Conservation (phyloP, 176 grass and related monocot genomes). For the Bromus sterilis region DNA sequence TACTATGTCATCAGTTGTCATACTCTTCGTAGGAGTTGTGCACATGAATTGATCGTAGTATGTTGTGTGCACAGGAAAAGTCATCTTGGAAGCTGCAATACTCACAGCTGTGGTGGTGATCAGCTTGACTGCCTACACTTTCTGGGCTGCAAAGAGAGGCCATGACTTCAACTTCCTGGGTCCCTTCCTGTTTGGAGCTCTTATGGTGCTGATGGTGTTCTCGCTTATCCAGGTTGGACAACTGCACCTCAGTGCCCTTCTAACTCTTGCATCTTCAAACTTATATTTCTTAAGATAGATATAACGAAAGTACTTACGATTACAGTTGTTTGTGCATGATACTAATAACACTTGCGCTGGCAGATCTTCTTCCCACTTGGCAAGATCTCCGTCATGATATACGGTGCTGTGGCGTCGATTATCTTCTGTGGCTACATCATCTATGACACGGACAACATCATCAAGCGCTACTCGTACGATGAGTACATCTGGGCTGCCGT, state of each 20-base stretch:
- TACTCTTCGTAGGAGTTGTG: not conserved
- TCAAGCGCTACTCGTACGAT: slow-evolving; percentile 63
- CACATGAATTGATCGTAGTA: not conserved
- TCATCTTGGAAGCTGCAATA: slow-evolving; percentile 76
- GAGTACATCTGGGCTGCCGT: slow-evolving; percentile 61
- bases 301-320: not conserved
- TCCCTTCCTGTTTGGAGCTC: slow-evolving; percentile 61
- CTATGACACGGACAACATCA: slow-evolving; percentile 70
- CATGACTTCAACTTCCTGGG: slow-evolving; percentile 77
- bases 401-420: slow-evolving; percentile 51
- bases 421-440: slow-evolving; percentile 82
- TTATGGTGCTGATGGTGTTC: slow-evolving; percentile 64
- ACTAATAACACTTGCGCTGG: slow-evolving; percentile 8
- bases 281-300: not conserved
- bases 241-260: not conserved
- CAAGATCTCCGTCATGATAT: slow-evolving; percentile 71
- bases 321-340: not conserved
- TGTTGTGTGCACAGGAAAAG: slow-evolving; percentile 52
- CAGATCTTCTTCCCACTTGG: slow-evolving; percentile 77
- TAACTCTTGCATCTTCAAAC: not conserved
- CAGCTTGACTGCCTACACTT: slow-evolving; percentile 82
- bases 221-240: slow-evolving; percentile 59
- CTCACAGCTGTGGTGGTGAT: slow-evolving; percentile 72
- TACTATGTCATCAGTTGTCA: not conserved
- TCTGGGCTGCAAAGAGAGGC: slow-evolving; percentile 88